These are phyloP conservation scores for Syncephalastrum sp. DNA, from an alignment of 371 early-diverging fungal genomes.

Conservation along the genomic window DNA sequence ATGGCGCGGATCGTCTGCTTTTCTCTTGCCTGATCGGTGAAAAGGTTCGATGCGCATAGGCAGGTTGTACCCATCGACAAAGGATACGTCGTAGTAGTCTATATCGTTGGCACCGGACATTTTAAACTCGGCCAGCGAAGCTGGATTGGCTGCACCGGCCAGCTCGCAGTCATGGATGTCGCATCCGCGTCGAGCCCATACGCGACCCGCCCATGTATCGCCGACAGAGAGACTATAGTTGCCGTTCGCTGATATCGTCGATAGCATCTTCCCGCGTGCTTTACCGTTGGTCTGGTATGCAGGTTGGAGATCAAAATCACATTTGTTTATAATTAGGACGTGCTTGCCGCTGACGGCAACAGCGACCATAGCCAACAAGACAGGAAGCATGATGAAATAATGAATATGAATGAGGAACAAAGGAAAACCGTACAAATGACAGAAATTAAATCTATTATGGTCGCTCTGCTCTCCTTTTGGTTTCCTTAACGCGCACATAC, in stretches of 20 bases:
- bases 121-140: constrained; percentile 42
- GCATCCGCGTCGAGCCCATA: constrained; percentile 36
- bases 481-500: no score
- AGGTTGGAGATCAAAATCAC: constrained; percentile 19
- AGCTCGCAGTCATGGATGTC: constrained; percentile 17
- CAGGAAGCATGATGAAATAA: no score
- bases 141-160: constrained; percentile 31
- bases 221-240: constrained; percentile 10
- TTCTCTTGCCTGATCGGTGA: background rate
- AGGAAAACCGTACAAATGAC: no score
- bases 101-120: constrained; percentile 21
- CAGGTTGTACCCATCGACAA: constrained; percentile 47
- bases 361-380: no score
- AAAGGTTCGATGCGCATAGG: constrained; percentile 27
- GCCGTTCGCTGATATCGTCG: background rate
- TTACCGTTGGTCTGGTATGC: constrained; percentile 29
- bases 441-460: no score
- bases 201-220: constrained; percentile 29
- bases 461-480: no score
- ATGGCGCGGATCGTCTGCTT: constrained; percentile 6
- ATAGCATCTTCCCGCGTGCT: constrained; percentile 8
- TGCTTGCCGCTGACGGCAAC: no score
- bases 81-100: constrained; percentile 44
- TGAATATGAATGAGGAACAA: no score
- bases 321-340: constrained; percentile 12